Evolutionary conservation across 495 filamentous ascomycete genomes (phyloP).

Genomic region (Geopyxis carbonaria): DNA sequence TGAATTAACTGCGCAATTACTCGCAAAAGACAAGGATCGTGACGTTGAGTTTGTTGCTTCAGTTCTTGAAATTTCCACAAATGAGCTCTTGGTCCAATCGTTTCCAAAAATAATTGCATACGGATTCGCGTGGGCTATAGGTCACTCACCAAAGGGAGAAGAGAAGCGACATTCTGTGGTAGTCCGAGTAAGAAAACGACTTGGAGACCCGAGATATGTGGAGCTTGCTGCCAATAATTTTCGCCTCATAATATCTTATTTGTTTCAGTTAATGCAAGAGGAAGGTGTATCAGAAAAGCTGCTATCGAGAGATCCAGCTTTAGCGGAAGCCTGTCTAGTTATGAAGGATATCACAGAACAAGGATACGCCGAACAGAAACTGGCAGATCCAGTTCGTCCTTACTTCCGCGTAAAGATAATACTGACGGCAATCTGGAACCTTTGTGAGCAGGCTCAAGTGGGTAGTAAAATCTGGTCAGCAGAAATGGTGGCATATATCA

Average conservation of each 20-base stretch:
- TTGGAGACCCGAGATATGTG: conserved; percentile 49
- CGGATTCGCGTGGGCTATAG: conserved; percentile 59
- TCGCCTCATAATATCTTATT: conserved; percentile 51
- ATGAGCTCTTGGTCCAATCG: conserved; percentile 43
- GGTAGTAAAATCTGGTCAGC: conserved; percentile 60
- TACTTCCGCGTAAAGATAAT: conserved; percentile 66
- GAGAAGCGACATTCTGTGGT: conserved; percentile 46
- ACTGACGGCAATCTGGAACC: conserved; percentile 50
- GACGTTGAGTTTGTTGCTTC: conserved; percentile 41
- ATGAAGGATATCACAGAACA: conserved; percentile 49
- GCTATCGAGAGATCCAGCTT: conserved; percentile 45
- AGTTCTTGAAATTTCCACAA: conserved; percentile 36
- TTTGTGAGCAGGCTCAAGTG: conserved; percentile 52
- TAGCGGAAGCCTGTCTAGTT: conserved; percentile 40
- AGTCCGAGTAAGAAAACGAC: conserved; percentile 43
- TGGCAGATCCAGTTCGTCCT: conserved; percentile 68
- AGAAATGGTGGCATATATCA: conserved; percentile 52
- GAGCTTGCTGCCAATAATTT: conserved; percentile 49
- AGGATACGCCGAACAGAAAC: conserved; percentile 38
- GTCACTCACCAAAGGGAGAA: conserved; percentile 31
- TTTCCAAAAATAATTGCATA: conserved; percentile 77
- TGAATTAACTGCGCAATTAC: conserved; percentile 64
- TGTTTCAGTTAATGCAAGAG: conserved; percentile 55
- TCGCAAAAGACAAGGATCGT: conserved; percentile 61
- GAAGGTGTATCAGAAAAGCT: conserved; percentile 54